phyloP scores from a whole-genome alignment of 1,284 basidiomycete species.

The Leccinum angustisporum region DNA sequence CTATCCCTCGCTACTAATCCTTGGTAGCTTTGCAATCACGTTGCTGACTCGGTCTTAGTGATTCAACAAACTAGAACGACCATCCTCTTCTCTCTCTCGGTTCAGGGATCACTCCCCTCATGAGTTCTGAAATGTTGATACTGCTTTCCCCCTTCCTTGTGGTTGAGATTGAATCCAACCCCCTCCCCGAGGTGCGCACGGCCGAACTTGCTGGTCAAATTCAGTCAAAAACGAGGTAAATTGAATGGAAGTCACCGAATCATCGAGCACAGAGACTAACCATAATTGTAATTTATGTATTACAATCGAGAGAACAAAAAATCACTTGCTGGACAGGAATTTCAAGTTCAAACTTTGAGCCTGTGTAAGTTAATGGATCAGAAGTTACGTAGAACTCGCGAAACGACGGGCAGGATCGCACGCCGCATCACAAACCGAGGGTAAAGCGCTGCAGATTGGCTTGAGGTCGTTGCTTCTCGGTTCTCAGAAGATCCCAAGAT shows the following conservation, averaged over 20 bases:
- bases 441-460: no score
- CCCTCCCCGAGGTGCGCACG: neutral
- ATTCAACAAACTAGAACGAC: no score
- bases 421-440: neutral
- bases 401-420: neutral
- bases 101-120: no score
- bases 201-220: neutral
- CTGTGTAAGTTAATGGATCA: neutral
- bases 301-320: no score
- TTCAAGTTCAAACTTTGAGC: neutral
- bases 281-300: no score
- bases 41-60: no score
- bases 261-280: no score
- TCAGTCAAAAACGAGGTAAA: neutral
- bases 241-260: neutral
- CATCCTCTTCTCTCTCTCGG: no score
- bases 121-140: no score
- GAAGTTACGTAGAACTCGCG: neutral
- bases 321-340: neutral
- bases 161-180: no score
- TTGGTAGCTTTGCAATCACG: neutral
- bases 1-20: neutral
- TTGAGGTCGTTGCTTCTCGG: neutral
- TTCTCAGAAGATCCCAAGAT: neutral
- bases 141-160: no score